Conservation (phyloP, 2,329 filamentous ascomycete genomes). For the Biscogniauxia sp. region DNA sequence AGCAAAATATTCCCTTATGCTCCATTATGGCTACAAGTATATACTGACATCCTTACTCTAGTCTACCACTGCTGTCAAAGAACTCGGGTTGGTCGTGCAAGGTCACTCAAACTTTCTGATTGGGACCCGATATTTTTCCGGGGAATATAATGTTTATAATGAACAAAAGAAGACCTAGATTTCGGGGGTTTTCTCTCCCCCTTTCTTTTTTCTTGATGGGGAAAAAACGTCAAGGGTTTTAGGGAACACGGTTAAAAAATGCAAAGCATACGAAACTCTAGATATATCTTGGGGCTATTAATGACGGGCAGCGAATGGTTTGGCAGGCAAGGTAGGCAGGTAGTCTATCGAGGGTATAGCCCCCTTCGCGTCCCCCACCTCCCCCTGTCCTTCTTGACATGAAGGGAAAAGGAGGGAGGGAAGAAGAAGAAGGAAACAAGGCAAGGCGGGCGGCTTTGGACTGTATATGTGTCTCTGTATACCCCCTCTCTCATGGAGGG, state of each 20-base stretch:
- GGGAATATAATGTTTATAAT: not conserved
- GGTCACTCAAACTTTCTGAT: constrained; percentile 69
- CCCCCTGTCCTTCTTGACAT: too few species aligned
- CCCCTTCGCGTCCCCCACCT: too few species aligned
- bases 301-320: too few species aligned
- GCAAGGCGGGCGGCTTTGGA: not conserved
- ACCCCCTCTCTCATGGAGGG: not conserved
- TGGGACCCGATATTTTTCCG: not conserved
- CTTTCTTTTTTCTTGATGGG: too few species aligned
- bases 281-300: too few species aligned
- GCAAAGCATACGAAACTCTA: too few species aligned
- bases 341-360: too few species aligned
- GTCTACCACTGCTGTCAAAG: constrained; percentile 78
- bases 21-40: constrained; percentile 27
- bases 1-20: not conserved
- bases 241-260: too few species aligned
- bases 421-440: not conserved
- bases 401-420: too few species aligned
- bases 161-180: not conserved
- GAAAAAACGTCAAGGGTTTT: too few species aligned
- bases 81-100: constrained; percentile 89
- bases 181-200: too few species aligned
- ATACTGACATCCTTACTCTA: constrained; percentile 39
- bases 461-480: not conserved
- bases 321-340: too few species aligned